Evolutionary conservation across 768 basidiomycete species (phyloP).

Genomic region (Exsudoporus frostii): DNA sequence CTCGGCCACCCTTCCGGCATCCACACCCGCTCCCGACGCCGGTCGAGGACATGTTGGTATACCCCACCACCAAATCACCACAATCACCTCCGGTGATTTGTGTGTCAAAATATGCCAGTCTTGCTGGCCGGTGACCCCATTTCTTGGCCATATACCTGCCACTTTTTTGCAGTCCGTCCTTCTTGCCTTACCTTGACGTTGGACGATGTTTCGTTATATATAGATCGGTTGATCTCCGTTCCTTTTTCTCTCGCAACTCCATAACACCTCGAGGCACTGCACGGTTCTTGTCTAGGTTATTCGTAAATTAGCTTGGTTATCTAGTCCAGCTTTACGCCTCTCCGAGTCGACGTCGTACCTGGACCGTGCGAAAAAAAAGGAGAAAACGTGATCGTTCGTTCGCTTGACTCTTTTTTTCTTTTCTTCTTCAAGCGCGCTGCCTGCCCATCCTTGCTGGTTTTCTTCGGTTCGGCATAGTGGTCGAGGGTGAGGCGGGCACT

Average conservation of each 20-base stretch:
- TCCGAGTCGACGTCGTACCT: background rate
- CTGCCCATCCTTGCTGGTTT: slow-evolving; percentile 13
- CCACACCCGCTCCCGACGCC: slow-evolving; percentile 57
- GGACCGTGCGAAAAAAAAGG: slow-evolving; percentile 19
- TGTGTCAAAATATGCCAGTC: slow-evolving; percentile 30
- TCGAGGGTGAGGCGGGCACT: slow-evolving; percentile 16
- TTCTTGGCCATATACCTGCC: background rate
- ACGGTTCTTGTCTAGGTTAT: slow-evolving; percentile 22
- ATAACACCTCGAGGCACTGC: background rate
- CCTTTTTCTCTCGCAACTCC: background rate
- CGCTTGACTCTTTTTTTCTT: background rate
- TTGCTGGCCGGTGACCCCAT: slow-evolving; percentile 28
- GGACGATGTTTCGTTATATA: background rate
- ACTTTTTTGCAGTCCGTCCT: background rate
- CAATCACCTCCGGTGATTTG: slow-evolving; percentile 12
- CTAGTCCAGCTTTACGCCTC: background rate
- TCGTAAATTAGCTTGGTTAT: slow-evolving; percentile 19
- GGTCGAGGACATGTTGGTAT: slow-evolving; percentile 46
- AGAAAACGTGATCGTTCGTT: background rate
- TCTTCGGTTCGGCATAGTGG: slow-evolving; percentile 2
- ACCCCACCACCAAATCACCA: slow-evolving; percentile 10
- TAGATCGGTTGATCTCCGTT: slow-evolving; percentile 1
- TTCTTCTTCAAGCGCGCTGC: slow-evolving; percentile 15
- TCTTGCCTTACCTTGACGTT: background rate
- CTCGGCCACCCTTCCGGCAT: slow-evolving; percentile 6